Evolutionary conservation across 1,284 basidiomycete species (phyloP).

Genomic region (Marasmius tenuissimus): DNA sequence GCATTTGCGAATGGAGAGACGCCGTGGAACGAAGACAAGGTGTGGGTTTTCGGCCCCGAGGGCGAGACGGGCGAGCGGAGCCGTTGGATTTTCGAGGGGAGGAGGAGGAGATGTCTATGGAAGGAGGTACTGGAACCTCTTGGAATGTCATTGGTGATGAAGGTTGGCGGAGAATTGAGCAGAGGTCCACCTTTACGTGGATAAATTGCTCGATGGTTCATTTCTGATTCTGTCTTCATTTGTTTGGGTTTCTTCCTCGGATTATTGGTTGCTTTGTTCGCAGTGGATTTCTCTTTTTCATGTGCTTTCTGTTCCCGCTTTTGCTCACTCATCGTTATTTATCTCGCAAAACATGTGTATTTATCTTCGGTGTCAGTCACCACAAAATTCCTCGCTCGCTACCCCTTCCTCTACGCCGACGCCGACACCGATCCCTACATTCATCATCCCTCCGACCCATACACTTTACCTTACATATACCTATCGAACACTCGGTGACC

Average conservation of each 20-base stretch:
- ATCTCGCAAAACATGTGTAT: too few relatives aligned
- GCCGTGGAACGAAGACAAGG: constrained; percentile 66
- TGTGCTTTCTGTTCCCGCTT: not conserved
- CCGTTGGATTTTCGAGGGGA: constrained; percentile 51
- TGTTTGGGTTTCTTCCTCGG: not conserved
- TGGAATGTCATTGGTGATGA: constrained; percentile 63
- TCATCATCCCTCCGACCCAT: too few relatives aligned
- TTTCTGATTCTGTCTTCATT: not conserved
- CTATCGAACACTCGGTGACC: too few relatives aligned
- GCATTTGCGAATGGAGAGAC: constrained; percentile 69
- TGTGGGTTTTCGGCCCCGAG: constrained; percentile 75
- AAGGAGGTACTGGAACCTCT: constrained; percentile 63
- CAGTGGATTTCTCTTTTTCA: not conserved
- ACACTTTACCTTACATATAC: too few relatives aligned
- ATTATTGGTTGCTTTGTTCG: not conserved
- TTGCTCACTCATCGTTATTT: too few relatives aligned
- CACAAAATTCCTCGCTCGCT: too few relatives aligned
- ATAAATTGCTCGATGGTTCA: not conserved
- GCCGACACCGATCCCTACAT: too few relatives aligned
- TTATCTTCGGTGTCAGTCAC: too few relatives aligned
- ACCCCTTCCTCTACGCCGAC: too few relatives aligned
- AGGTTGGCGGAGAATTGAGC: constrained; percentile 69
- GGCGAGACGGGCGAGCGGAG: constrained; percentile 66
- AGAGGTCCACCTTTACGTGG: constrained; percentile 50
- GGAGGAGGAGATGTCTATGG: constrained; percentile 54